These are phyloP conservation scores for Tetraselmis chui DNA, from an alignment of 139 green algal species.

Conservation along the genomic window DNA sequence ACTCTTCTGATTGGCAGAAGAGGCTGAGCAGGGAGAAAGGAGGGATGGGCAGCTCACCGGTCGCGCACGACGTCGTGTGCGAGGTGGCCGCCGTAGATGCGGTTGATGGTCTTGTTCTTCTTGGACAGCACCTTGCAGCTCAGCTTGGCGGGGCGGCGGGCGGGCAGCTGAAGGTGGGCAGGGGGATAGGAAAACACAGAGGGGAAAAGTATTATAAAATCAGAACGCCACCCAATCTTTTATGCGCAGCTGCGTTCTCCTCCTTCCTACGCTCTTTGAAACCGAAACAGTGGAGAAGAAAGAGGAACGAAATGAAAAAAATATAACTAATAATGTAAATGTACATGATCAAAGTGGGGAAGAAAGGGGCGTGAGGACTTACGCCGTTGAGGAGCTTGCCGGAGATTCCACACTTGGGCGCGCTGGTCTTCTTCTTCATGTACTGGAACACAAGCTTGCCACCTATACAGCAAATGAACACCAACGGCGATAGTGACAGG, in stretches of 20 bases:
- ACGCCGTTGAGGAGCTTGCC: conserved; percentile 77
- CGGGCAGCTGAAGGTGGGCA: conserved; percentile 40
- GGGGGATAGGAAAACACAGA: too few relatives aligned
- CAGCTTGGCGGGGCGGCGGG: conserved; percentile 49
- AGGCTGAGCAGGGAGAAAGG: too few relatives aligned
- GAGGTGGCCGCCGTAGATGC: conserved; percentile 89
- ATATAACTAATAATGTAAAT: too few relatives aligned
- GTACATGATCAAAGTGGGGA: too few relatives aligned
- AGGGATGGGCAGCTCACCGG: conserved; percentile 41
- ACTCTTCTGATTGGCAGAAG: too few relatives aligned
- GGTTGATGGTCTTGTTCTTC: conserved; percentile 90
- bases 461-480: too few relatives aligned
- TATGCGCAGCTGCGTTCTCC: too few relatives aligned
- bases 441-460: conserved; percentile 87
- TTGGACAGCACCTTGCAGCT: conserved; percentile 71
- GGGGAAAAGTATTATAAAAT: too few relatives aligned
- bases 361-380: conserved; percentile 18
- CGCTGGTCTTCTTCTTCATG: conserved; percentile 77
- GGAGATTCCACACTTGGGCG: conserved; percentile 68
- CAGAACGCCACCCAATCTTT: too few relatives aligned
- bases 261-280: too few relatives aligned
- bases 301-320: too few relatives aligned
- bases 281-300: background rate
- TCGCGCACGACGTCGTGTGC: conserved; percentile 75
- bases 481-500: too few relatives aligned